Evolutionary conservation across 2,329 filamentous ascomycete species (phyloP).

Genomic region (Fusarium siculi): DNA sequence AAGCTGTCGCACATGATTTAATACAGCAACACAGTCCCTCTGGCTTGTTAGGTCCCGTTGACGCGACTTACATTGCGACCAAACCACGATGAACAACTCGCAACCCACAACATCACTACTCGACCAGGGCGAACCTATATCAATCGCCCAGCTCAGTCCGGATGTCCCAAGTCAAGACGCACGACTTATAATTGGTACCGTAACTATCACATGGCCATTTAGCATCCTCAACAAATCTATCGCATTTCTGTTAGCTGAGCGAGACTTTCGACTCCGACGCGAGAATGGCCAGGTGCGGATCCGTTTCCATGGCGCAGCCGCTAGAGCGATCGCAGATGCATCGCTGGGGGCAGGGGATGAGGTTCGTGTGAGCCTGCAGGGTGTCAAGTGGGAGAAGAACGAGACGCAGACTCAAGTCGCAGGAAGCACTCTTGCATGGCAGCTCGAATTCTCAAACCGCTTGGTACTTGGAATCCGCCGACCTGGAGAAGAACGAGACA

Average conservation of each 20-base stretch:
- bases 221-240: slow-evolving; percentile 79
- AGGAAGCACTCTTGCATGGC: slow-evolving; percentile 66
- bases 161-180: slow-evolving; percentile 54
- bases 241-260: slow-evolving; percentile 84
- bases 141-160: slow-evolving; percentile 67
- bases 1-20: slow-evolving; percentile 10
- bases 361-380: slow-evolving; percentile 74
- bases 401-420: slow-evolving; percentile 59
- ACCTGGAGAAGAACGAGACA: slow-evolving; percentile 59
- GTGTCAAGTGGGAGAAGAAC: slow-evolving; percentile 72
- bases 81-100: slow-evolving; percentile 42
- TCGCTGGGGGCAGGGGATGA: slow-evolving; percentile 83
- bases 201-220: slow-evolving; percentile 93
- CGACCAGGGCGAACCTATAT: slow-evolving; percentile 51
- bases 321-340: slow-evolving; percentile 73
- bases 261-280: slow-evolving; percentile 82
- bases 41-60: slow-evolving; percentile 21
- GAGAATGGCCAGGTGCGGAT: slow-evolving; percentile 83
- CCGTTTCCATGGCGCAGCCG: slow-evolving; percentile 76
- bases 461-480: slow-evolving; percentile 57
- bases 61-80: slow-evolving; percentile 30
- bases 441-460: slow-evolving; percentile 64
- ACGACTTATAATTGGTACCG: slow-evolving; percentile 71
- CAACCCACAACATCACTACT: slow-evolving; percentile 39
- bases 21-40: slow-evolving; percentile 4